Percentiles rank a stretch among this genome's conserved stretches.
Conservation (phyloP, 345 rosid genomes). For the Syzygium jambos region DNA sequence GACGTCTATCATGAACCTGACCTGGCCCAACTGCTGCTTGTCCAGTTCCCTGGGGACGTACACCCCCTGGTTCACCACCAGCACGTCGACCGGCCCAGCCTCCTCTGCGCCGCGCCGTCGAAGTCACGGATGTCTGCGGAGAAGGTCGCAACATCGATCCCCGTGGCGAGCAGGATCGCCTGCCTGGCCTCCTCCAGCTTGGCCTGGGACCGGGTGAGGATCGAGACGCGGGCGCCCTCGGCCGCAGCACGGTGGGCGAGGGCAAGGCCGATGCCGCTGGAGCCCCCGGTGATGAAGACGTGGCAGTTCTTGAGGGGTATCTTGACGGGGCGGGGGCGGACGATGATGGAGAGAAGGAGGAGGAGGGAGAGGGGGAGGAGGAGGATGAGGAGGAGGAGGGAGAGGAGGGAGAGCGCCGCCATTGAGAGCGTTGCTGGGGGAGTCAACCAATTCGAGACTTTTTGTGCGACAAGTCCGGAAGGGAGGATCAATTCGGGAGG, state of each 20-base stretch:
- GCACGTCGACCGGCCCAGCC: conserved; percentile 65
- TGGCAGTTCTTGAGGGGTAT: conserved; percentile 70
- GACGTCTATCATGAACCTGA: conserved; percentile 71
- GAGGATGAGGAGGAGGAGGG: conserved; percentile 25
- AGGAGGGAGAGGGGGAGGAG: conserved; percentile 34
- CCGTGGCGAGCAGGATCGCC: conserved; percentile 55
- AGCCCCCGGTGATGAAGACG: conserved; percentile 87
- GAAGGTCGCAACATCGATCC: conserved; percentile 55
- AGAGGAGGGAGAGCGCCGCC: not conserved
- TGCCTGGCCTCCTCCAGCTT: conserved; percentile 65
- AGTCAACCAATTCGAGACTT: too few species aligned
- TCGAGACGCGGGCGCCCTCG: conserved; percentile 69
- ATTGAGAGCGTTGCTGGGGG: not conserved
- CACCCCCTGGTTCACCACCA: conserved; percentile 80
- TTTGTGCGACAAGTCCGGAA: too few species aligned
- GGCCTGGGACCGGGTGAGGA: conserved; percentile 49
- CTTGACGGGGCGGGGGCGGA: conserved; percentile 45
- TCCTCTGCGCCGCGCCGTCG: conserved; percentile 36
- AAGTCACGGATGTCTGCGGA: conserved; percentile 76
- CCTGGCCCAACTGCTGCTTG: conserved; percentile 52
- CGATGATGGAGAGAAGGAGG: conserved; percentile 31
- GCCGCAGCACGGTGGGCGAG: conserved; percentile 64
- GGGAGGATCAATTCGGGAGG: too few species aligned
- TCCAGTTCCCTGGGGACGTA: conserved; percentile 53
- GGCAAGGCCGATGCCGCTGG: conserved; percentile 84